phyloP scores from a whole-genome alignment of 345 rosid genomes.

The Arabis alpina region DNA sequence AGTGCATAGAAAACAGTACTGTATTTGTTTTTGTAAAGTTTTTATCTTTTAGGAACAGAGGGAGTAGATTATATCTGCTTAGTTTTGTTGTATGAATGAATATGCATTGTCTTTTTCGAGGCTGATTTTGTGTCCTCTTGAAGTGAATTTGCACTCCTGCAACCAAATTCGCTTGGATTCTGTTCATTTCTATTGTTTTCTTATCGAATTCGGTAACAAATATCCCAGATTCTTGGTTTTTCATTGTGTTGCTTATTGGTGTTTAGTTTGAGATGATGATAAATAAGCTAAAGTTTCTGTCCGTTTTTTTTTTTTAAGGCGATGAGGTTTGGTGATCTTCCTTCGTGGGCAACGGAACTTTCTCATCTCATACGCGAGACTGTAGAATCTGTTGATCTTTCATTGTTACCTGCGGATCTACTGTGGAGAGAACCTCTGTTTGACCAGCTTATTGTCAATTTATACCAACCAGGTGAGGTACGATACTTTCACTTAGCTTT shows the following conservation, averaged over 20 bases:
- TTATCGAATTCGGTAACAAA: neutral
- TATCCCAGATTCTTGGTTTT: neutral
- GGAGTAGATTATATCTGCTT: neutral
- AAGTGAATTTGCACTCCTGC: neutral
- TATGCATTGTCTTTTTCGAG: neutral
- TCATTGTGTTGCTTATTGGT: conserved; percentile 4
- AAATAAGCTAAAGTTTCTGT: conserved; percentile 6
- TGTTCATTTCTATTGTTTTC: conserved; percentile 10
- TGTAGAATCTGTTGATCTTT: conserved; percentile 41
- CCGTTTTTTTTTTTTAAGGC: conserved; percentile 54
- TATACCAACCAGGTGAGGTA: conserved; percentile 91
- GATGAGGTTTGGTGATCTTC: conserved; percentile 94
- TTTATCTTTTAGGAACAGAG: too few species aligned
- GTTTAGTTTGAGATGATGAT: conserved; percentile 6
- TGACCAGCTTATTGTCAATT: conserved; percentile 79
- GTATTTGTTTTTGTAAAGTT: too few species aligned
- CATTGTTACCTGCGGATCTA: conserved; percentile 58
- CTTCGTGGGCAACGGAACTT: conserved; percentile 69
- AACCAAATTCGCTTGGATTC: neutral
- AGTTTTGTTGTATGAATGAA: conserved; percentile 24
- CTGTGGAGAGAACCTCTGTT: conserved; percentile 79
- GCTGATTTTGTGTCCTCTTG: neutral
- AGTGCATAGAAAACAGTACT: too few species aligned
- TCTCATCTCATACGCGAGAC: conserved; percentile 56
- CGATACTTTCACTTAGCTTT: conserved; percentile 28